Conservation (phyloP, 2,329 filamentous ascomycete genomes). For the Ophiostoma tasmaniense region DNA sequence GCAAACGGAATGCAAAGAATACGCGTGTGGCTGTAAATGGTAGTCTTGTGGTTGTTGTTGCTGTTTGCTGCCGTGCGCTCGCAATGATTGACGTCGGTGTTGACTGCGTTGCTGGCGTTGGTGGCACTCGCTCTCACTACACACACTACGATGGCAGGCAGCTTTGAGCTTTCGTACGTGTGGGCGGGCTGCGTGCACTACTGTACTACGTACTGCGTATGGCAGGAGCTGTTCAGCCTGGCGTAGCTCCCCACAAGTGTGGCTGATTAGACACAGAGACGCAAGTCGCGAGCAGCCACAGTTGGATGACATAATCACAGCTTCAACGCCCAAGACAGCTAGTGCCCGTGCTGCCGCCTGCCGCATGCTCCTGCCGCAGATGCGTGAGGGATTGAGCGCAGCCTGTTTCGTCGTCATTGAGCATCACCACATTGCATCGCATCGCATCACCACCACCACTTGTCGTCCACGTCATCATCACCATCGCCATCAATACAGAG, state of each 20-base stretch:
- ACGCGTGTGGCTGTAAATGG: not conserved
- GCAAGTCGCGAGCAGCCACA: not conserved
- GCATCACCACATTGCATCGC: not conserved
- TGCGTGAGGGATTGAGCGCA: not conserved
- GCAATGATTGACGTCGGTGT: not conserved
- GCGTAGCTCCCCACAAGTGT: conserved; percentile 4
- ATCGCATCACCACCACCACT: not conserved
- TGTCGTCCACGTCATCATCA: not conserved
- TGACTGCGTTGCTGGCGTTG: too few relatives aligned
- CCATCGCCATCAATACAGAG: not conserved
- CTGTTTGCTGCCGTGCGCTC: not conserved
- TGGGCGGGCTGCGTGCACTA: not conserved
- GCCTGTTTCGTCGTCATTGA: conserved; percentile 5
- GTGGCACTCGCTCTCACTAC: not conserved
- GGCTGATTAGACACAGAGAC: not conserved
- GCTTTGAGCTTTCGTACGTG: conserved; percentile 22
- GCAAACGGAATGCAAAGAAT: not conserved
- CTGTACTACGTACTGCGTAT: too few relatives aligned
- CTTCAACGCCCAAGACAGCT: not conserved
- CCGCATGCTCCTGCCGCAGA: not conserved
- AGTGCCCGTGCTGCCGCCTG: conserved; percentile 3
- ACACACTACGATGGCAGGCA: conserved; percentile 17
- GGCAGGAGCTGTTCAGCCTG: not conserved
- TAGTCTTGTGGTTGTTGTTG: not conserved
- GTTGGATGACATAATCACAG: not conserved